These are phyloP conservation scores for Amniculicola lignicola DNA, from an alignment of 495 filamentous ascomycete genomes.

Conservation along the genomic window DNA sequence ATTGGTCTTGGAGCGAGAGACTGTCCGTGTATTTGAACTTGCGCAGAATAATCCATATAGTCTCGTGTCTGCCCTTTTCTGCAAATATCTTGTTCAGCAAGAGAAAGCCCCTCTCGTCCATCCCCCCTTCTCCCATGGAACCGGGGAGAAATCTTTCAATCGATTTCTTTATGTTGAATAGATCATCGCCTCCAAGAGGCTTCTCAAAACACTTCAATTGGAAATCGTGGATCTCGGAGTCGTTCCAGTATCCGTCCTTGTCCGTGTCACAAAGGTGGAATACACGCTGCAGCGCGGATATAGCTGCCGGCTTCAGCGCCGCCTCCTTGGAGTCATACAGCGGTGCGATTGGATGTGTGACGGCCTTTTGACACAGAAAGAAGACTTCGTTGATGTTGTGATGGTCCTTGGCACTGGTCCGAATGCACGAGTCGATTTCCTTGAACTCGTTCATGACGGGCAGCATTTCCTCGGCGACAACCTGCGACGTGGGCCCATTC, in stretches of 20 bases:
- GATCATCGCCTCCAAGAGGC: constrained; percentile 69
- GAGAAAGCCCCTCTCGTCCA: constrained; percentile 78
- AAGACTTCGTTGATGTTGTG: constrained; percentile 96
- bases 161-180: constrained; percentile 81
- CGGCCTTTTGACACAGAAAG: constrained; percentile 96
- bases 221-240: constrained; percentile 85
- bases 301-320: constrained; percentile 79
- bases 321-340: constrained; percentile 92
- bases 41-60: constrained; percentile 93
- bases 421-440: constrained; percentile 96
- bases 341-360: constrained; percentile 94
- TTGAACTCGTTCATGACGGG: constrained; percentile 98
- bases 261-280: constrained; percentile 97
- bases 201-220: constrained; percentile 90
- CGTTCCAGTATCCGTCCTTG: constrained; percentile 89
- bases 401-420: constrained; percentile 90
- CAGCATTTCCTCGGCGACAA: constrained; percentile 95
- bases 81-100: constrained; percentile 92
- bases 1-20: constrained; percentile 80
- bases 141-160: constrained; percentile 65
- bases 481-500: constrained; percentile 68
- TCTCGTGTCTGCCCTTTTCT: constrained; percentile 97
- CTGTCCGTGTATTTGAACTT: constrained; percentile 96
- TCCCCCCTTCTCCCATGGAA: constrained; percentile 66
- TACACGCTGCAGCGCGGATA: constrained; percentile 78